Conservation (phyloP, 2,329 filamentous ascomycete species). For the Talaromyces verruculosus region DNA sequence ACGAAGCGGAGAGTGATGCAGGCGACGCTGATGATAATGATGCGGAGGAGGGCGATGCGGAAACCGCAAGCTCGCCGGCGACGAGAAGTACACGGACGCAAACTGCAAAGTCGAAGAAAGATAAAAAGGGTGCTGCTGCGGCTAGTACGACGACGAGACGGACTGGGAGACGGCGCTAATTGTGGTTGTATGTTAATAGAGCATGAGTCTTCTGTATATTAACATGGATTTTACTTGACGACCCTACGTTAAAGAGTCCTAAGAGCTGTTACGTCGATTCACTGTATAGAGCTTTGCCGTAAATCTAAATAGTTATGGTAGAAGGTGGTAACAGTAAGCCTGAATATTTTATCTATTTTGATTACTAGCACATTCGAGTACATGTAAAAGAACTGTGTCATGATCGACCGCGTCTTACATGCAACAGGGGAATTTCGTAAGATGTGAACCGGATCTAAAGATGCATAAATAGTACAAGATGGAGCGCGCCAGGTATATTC, state of each 20-base stretch:
- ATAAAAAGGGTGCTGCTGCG: conserved; percentile 22
- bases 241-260: background rate
- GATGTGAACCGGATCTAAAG: conserved; percentile 26
- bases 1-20: conserved; percentile 37
- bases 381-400: conserved; percentile 17
- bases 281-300: background rate
- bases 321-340: background rate
- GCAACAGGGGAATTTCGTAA: conserved; percentile 37
- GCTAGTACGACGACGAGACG: conserved; percentile 15
- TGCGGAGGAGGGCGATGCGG: conserved; percentile 39
- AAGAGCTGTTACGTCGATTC: background rate
- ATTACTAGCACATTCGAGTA: conserved; percentile 29
- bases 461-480: conserved; percentile 39
- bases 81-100: conserved; percentile 40
- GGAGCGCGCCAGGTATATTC: conserved; percentile 19
- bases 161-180: conserved; percentile 39
- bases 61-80: conserved; percentile 37
- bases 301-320: background rate
- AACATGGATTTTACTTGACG: background rate
- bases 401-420: conserved; percentile 29
- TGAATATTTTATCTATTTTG: conserved; percentile 9
- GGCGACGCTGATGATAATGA: conserved; percentile 35
- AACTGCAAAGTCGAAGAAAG: conserved; percentile 37
- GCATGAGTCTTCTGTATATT: background rate
- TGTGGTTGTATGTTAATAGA: background rate